phyloP scores from a whole-genome alignment of 2,329 filamentous ascomycete species.

The Ceratocystis smalleyi region DNA sequence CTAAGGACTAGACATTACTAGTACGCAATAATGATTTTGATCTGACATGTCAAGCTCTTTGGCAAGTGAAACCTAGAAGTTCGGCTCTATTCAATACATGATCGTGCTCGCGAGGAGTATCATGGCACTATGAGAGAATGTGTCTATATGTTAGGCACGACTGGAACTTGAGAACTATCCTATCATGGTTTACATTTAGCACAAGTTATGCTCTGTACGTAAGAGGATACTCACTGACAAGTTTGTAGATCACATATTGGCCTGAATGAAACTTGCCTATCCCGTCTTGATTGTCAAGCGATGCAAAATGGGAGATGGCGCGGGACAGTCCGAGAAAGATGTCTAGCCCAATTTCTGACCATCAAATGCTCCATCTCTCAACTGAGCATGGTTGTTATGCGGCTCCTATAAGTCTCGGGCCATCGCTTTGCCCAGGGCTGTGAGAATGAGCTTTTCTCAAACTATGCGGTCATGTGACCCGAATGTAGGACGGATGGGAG shows the following conservation, averaged over 20 bases:
- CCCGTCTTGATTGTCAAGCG: background rate
- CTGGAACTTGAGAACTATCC: background rate
- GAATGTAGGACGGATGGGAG: background rate
- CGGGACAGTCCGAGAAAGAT: background rate
- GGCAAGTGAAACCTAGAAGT: background rate
- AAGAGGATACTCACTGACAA: background rate
- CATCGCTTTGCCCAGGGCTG: background rate
- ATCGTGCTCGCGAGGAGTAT: background rate
- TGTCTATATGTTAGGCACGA: background rate
- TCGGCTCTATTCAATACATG: background rate
- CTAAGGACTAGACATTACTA: too few species aligned
- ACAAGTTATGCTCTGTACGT: background rate
- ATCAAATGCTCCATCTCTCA: too few species aligned
- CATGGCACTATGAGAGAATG: background rate
- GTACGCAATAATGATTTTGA: too few species aligned
- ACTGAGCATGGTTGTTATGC: background rate
- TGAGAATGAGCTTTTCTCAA: background rate
- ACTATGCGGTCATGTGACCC: slow-evolving; percentile 3
- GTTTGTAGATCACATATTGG: background rate
- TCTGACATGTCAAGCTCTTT: too few species aligned
- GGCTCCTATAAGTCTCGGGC: background rate
- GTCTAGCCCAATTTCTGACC: background rate
- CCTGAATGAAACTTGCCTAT: background rate
- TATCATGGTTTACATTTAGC: background rate
- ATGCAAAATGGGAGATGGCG: background rate